phyloP scores from a whole-genome alignment of 2,329 filamentous ascomycete species.

The Diaporthe amygdali region DNA sequence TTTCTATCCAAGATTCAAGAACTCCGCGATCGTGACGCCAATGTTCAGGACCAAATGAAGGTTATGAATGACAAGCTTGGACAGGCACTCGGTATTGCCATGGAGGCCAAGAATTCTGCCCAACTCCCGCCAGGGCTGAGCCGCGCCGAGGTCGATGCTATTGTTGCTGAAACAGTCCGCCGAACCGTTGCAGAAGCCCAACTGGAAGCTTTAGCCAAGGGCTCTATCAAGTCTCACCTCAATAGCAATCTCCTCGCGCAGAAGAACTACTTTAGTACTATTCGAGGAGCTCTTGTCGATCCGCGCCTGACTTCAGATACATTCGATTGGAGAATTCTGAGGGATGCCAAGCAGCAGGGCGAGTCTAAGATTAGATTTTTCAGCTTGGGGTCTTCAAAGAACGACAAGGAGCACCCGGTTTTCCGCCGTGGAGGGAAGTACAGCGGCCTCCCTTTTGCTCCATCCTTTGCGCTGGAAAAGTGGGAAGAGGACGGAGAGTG shows the following conservation, averaged over 20 bases:
- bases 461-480: conserved; percentile 62
- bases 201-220: conserved; percentile 51
- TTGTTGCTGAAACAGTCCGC: conserved; percentile 48
- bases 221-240: conserved; percentile 51
- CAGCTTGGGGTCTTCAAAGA: conserved; percentile 29
- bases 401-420: conserved; percentile 19
- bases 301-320: conserved; percentile 63
- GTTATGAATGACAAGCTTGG: conserved; percentile 38
- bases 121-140: conserved; percentile 37
- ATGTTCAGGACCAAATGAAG: conserved; percentile 47
- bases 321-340: conserved; percentile 43
- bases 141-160: conserved; percentile 43
- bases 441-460: conserved; percentile 37
- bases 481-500: conserved; percentile 87
- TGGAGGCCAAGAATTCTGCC: conserved; percentile 36
- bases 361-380: conserved; percentile 18
- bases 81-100: conserved; percentile 32
- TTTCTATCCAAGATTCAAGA: conserved; percentile 51
- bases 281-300: conserved; percentile 71
- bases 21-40: conserved; percentile 41
- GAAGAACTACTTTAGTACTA: conserved; percentile 76
- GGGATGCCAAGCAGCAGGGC: conserved; percentile 31
- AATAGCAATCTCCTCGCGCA: conserved; percentile 52
- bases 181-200: conserved; percentile 51
- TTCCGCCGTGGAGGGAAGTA: conserved; percentile 31